phyloP scores from a whole-genome alignment of 2,329 filamentous ascomycete species.

The Aspergillus sp. region DNA sequence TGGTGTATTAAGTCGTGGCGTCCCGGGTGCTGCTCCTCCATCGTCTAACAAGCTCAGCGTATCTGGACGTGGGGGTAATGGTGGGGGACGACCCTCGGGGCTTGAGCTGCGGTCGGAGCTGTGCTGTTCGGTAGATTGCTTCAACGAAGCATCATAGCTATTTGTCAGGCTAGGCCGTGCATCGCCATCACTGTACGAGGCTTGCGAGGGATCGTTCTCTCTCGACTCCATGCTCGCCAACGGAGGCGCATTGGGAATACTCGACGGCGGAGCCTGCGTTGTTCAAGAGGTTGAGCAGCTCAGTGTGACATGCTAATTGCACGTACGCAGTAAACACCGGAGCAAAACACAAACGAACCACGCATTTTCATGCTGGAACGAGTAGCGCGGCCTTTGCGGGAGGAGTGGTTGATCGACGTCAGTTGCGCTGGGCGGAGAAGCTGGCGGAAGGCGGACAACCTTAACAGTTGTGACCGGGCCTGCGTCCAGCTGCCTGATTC shows the following conservation, averaged over 20 bases:
- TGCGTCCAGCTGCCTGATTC: slow-evolving; percentile 5
- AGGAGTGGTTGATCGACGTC: neutral
- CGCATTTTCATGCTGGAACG: slow-evolving; percentile 1
- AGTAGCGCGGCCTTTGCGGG: neutral
- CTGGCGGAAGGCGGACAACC: slow-evolving; percentile 3
- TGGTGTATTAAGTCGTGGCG: slow-evolving; percentile 27
- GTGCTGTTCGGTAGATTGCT: slow-evolving; percentile 18
- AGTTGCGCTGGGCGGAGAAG: slow-evolving; percentile 1
- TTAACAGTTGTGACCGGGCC: neutral
- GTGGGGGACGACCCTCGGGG: slow-evolving; percentile 41
- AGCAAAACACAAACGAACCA: neutral
- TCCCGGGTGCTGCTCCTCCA: slow-evolving; percentile 32
- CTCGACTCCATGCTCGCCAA: slow-evolving; percentile 13
- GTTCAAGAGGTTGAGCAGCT: neutral
- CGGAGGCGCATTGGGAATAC: slow-evolving; percentile 11
- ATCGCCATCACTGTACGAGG: slow-evolving; percentile 1
- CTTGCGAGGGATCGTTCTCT: slow-evolving; percentile 7
- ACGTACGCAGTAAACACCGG: neutral
- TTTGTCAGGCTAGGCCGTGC: neutral
- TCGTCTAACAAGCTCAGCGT: slow-evolving; percentile 38
- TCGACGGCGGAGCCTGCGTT: neutral
- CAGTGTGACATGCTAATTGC: slow-evolving; percentile 1
- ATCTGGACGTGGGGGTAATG: slow-evolving; percentile 48
- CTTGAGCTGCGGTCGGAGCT: slow-evolving; percentile 23
- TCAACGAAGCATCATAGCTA: slow-evolving; percentile 9